Evolutionary conservation across 2,329 filamentous ascomycete genomes (phyloP).

Genomic region (Exophiala mesophila): DNA sequence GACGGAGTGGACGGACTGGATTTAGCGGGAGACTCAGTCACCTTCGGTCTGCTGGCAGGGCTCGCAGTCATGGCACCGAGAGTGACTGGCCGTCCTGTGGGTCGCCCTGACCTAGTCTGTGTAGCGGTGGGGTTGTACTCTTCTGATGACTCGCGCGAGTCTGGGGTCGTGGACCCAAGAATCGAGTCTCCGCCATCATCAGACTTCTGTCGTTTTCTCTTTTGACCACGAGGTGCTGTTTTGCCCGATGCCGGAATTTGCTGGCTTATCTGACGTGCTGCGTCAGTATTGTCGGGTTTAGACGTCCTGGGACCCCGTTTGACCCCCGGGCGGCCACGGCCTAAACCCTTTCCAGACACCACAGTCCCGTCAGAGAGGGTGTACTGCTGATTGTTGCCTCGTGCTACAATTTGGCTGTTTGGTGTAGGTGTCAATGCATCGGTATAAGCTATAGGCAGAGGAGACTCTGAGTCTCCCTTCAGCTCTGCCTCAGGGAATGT

Average conservation of each 20-base stretch:
- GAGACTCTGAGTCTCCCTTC: too few relatives aligned
- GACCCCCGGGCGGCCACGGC: conserved; percentile 26
- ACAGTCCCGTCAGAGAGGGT: conserved; percentile 21
- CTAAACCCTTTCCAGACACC: conserved; percentile 27
- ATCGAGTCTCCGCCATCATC: conserved; percentile 8
- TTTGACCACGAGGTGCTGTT: neutral
- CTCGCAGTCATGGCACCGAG: conserved; percentile 48
- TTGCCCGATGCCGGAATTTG: neutral
- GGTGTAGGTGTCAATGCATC: too few relatives aligned
- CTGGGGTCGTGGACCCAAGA: conserved; percentile 22
- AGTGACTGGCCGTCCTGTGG: conserved; percentile 60
- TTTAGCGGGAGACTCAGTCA: conserved; percentile 13
- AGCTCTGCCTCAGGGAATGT: too few relatives aligned
- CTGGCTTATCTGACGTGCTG: neutral
- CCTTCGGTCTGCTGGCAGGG: conserved; percentile 27
- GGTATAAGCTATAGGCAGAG: too few relatives aligned
- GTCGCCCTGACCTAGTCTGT: conserved; percentile 70
- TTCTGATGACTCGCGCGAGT: conserved; percentile 38
- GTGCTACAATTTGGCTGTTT: too few relatives aligned
- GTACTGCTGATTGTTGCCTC: conserved; percentile 20
- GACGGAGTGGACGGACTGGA: conserved; percentile 15
- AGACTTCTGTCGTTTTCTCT: conserved; percentile 7
- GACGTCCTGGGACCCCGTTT: conserved; percentile 25
- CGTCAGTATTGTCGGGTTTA: too few relatives aligned
- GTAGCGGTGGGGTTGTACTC: conserved; percentile 53